Evolutionary conservation across 768 basidiomycete species (phyloP).

Genomic region (Trametes cingulata): DNA sequence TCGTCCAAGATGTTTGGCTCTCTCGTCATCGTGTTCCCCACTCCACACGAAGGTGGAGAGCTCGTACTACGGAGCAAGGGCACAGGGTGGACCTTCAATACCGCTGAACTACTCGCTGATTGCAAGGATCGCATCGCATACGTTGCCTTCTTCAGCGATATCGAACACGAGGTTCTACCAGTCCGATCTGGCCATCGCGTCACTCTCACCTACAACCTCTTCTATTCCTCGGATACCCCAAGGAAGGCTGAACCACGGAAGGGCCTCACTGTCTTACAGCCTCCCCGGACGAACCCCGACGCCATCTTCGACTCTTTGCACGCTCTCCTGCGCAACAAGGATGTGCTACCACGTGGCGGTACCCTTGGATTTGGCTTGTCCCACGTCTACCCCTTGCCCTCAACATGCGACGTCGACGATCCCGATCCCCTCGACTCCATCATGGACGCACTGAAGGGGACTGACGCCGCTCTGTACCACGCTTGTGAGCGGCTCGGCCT

Average conservation of each 20-base stretch:
- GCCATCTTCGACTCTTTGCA: conserved; percentile 19
- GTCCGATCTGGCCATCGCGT: conserved; percentile 45
- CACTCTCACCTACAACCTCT: conserved; percentile 47
- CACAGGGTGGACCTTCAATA: conserved; percentile 40
- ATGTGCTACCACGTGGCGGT: conserved; percentile 40
- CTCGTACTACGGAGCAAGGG: conserved; percentile 34
- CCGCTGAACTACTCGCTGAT: conserved; percentile 27
- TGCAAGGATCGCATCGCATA: conserved; percentile 37
- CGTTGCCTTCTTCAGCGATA: conserved; percentile 45
- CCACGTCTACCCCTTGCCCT: conserved; percentile 30
- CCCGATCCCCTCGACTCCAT: neutral
- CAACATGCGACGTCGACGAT: neutral
- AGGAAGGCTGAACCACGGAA: too few relatives aligned
- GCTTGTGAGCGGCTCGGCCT: neutral
- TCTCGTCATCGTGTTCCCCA: conserved; percentile 51
- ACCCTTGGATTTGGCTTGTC: conserved; percentile 42
- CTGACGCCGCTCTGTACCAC: conserved; percentile 3
- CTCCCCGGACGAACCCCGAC: neutral
- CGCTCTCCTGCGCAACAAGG: conserved; percentile 33
- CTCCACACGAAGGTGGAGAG: conserved; percentile 46
- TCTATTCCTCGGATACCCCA: conserved; percentile 15
- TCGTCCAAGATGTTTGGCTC: conserved; percentile 49
- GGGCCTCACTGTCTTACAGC: neutral
- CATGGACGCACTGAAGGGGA: conserved; percentile 5
- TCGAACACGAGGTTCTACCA: conserved; percentile 46